Evolutionary conservation across 768 basidiomycete genomes (phyloP).

Genomic region (Termitomyces sp.): DNA sequence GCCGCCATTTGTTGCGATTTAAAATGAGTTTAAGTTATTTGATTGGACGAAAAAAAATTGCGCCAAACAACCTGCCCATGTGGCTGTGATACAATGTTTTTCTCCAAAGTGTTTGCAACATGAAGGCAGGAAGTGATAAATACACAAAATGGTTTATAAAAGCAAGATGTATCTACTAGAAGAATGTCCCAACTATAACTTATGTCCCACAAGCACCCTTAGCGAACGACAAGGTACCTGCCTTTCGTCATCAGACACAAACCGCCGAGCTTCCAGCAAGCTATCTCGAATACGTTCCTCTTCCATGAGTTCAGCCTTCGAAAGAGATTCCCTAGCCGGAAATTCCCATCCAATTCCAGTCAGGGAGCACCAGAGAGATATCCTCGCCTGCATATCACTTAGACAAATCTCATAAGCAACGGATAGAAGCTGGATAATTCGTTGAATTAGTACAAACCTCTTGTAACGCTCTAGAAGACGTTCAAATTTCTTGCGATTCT

Average conservation of each 20-base stretch:
- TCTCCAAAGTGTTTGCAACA: neutral
- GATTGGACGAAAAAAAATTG: constrained; percentile 23
- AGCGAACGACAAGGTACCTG: constrained; percentile 53
- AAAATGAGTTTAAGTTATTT: constrained; percentile 1
- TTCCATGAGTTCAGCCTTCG: constrained; percentile 66
- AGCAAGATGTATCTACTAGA: neutral
- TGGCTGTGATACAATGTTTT: neutral
- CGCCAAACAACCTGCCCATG: constrained; percentile 24
- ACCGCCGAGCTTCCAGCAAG: constrained; percentile 51
- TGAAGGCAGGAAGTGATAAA: neutral
- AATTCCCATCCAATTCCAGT: constrained; percentile 52
- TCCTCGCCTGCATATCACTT: constrained; percentile 63
- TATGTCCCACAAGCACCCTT: constrained; percentile 58
- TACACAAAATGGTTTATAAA: neutral
- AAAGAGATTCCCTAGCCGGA: constrained; percentile 55
- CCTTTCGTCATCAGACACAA: constrained; percentile 45
- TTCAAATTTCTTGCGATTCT: constrained; percentile 55
- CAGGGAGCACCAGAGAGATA: constrained; percentile 61
- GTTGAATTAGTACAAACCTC: constrained; percentile 31
- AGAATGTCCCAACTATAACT: constrained; percentile 22
- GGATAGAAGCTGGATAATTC: neutral
- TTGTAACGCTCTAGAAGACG: constrained; percentile 51
- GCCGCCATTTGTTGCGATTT: constrained; percentile 30
- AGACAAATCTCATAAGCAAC: neutral
- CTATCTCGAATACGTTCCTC: constrained; percentile 58